These are phyloP conservation scores for Populus pruinosa DNA, from an alignment of 345 rosid species.

Conservation along the genomic window DNA sequence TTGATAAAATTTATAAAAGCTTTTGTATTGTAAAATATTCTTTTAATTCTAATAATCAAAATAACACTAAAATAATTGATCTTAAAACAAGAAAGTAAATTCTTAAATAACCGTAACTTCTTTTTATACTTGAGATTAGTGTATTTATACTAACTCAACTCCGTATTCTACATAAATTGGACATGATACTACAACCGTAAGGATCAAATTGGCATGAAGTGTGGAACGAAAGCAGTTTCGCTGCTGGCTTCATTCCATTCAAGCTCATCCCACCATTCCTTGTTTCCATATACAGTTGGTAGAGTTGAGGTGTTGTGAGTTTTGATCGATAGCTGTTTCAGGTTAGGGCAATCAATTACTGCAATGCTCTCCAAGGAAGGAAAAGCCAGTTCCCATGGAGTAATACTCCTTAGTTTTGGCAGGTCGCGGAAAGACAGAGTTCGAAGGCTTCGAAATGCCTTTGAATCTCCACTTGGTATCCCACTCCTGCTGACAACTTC, in stretches of 20 bases:
- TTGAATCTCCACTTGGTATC: conserved; percentile 9
- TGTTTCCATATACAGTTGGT: conserved; percentile 35
- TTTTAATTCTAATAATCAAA: no score
- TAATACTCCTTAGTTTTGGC: conserved; percentile 39
- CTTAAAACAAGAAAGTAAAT: no score
- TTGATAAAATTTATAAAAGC: no score
- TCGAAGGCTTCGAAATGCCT: conserved; percentile 39
- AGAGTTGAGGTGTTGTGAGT: not conserved
- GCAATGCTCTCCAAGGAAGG: conserved; percentile 39
- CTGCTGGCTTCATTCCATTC: conserved; percentile 26
- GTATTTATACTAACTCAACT: no score
- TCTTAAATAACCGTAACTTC: no score
- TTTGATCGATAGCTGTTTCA: conserved; percentile 37
- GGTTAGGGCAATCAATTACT: conserved; percentile 38
- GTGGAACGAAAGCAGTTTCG: conserved; percentile 19
- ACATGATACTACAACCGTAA: not conserved
- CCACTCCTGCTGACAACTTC: conserved; percentile 26
- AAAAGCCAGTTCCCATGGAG: conserved; percentile 22
- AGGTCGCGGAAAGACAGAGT: conserved; percentile 38
- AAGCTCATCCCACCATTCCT: conserved; percentile 50
- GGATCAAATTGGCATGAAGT: conserved; percentile 35
- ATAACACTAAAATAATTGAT: no score
- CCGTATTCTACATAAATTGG: no score
- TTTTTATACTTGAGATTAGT: no score
- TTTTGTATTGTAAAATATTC: no score